Conservation (phyloP, 1,284 basidiomycete genomes). For the Erythrobasidium hasegawianum region DNA sequence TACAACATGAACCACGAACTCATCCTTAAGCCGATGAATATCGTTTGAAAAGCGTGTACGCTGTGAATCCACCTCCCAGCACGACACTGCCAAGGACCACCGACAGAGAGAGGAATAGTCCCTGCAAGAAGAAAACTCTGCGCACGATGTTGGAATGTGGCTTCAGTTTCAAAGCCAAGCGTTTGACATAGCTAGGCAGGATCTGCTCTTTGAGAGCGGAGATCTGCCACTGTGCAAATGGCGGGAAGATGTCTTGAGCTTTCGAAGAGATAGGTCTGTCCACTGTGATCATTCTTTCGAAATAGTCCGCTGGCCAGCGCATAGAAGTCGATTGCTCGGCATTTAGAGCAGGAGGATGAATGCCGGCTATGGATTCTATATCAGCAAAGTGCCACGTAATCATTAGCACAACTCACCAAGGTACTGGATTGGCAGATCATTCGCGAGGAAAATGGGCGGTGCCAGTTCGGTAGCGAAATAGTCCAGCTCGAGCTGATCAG, state of each 20-base stretch:
- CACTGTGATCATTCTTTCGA: not conserved
- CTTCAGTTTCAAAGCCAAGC: not conserved
- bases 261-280: not conserved
- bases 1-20: too few relatives aligned
- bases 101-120: constrained; percentile 7
- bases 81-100: not conserved
- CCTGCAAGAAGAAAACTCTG: constrained; percentile 7
- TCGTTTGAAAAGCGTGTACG: too few relatives aligned
- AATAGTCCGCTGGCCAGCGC: not conserved
- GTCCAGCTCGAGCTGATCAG: not conserved
- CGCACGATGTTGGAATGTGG: constrained; percentile 5
- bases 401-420: constrained; percentile 3
- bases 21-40: too few relatives aligned
- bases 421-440: not conserved
- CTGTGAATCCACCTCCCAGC: too few relatives aligned
- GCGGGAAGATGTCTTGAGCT: constrained; percentile 1
- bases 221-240: constrained; percentile 3
- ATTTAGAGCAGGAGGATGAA: not conserved
- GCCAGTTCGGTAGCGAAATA: constrained; percentile 2
- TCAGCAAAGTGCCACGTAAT: too few relatives aligned
- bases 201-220: not conserved
- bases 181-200: not conserved
- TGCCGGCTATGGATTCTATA: not conserved
- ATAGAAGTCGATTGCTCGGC: not conserved
- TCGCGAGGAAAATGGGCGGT: not conserved